phyloP scores from a whole-genome alignment of 2,329 filamentous ascomycete genomes.

The Pezicula carpinea region DNA sequence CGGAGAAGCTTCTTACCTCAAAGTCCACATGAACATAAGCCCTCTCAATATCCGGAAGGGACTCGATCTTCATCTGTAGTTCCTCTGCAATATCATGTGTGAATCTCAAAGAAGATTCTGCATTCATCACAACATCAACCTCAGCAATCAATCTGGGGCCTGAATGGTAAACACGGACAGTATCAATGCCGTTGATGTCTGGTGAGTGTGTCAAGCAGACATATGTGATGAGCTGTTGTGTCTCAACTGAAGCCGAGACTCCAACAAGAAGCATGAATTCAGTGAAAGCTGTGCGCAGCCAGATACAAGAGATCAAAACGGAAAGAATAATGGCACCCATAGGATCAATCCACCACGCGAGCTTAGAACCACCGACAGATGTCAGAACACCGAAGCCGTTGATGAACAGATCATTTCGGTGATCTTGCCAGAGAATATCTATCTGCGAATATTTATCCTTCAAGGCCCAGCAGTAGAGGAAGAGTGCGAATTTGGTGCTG shows the following conservation, averaged over 20 bases:
- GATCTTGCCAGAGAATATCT: slow-evolving; percentile 91
- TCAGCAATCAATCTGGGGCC: slow-evolving; percentile 88
- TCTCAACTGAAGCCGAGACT: slow-evolving; percentile 78
- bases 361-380: slow-evolving; percentile 82
- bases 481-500: slow-evolving; percentile 74
- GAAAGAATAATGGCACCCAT: slow-evolving; percentile 84
- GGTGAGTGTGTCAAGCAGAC: slow-evolving; percentile 90
- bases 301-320: slow-evolving; percentile 70
- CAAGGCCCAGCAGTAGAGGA: slow-evolving; percentile 88
- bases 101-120: slow-evolving; percentile 62
- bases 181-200: slow-evolving; percentile 81
- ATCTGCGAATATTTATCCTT: slow-evolving; percentile 90
- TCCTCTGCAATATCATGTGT: slow-evolving; percentile 94
- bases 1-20: slow-evolving; percentile 39
- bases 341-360: slow-evolving; percentile 93
- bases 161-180: slow-evolving; percentile 88
- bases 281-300: slow-evolving; percentile 78
- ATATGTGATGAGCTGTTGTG: slow-evolving; percentile 92
- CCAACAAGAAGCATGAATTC: slow-evolving; percentile 93
- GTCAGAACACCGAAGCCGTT: slow-evolving; percentile 92
- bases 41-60: slow-evolving; percentile 83
- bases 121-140: slow-evolving; percentile 93
- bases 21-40: slow-evolving; percentile 98
- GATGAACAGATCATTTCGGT: slow-evolving; percentile 95
- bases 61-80: slow-evolving; percentile 90